These are phyloP conservation scores for Geranomyces michiganensis DNA, from an alignment of 192 early-diverging fungal species.

Conservation along the genomic window DNA sequence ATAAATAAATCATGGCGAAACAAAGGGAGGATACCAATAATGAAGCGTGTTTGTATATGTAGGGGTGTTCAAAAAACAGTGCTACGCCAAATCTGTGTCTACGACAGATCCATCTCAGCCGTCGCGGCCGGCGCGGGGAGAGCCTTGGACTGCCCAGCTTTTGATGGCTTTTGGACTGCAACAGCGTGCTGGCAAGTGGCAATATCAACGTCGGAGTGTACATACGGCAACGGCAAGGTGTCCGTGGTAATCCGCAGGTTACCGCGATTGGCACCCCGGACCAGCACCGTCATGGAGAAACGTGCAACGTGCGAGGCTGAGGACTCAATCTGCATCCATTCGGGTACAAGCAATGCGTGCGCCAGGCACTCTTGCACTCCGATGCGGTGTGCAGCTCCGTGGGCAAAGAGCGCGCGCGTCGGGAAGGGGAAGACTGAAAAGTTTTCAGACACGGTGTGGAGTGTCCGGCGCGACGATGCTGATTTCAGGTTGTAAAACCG, in stretches of 20 bases:
- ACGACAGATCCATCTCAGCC: constrained; percentile 8
- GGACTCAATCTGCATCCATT: constrained; percentile 76
- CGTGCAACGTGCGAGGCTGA: constrained; percentile 75
- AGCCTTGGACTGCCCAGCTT: neutral
- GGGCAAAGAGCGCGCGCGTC: constrained; percentile 67
- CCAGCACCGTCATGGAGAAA: constrained; percentile 83
- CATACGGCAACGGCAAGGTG: constrained; percentile 68
- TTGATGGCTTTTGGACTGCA: constrained; percentile 23
- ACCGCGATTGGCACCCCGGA: constrained; percentile 58
- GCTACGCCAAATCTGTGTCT: neutral
- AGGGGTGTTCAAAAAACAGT: too few relatives aligned
- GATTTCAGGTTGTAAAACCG: constrained; percentile 82
- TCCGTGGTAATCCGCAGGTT: constrained; percentile 69
- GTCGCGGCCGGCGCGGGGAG: neutral
- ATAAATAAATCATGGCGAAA: too few relatives aligned
- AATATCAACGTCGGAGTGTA: constrained; percentile 71
- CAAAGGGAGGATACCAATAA: too few relatives aligned
- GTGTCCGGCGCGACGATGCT: constrained; percentile 72
- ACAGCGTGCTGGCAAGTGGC: constrained; percentile 40
- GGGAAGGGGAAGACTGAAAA: constrained; percentile 88
- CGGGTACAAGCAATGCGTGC: constrained; percentile 73
- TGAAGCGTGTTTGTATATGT: too few relatives aligned
- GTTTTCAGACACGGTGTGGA: constrained; percentile 69
- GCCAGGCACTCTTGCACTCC: constrained; percentile 84
- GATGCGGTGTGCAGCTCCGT: constrained; percentile 78